Evolutionary conservation across 2,329 filamentous ascomycete genomes (phyloP), one percentile per base, ranked within the genome.

Genomic region (Colletotrichum liaoningense): DNA sequence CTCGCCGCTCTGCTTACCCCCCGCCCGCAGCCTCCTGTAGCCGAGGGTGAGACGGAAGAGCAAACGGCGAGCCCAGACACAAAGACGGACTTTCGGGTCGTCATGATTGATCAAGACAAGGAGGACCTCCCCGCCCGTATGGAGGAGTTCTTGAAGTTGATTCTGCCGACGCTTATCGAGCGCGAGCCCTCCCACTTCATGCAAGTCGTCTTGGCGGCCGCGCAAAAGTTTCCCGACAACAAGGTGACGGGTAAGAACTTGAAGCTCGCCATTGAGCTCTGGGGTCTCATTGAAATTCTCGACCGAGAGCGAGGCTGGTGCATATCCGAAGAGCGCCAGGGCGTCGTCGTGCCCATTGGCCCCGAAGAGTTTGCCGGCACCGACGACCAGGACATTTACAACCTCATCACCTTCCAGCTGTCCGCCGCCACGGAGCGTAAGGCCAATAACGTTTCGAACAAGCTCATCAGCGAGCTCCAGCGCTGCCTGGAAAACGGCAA

Each of bases 381-480:
- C 52, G 85, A 86, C 8, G 86, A 90, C 55, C 86, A 86, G 46
- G 88, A 91, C 69, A 86, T 88, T 4, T 92, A 91, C 78, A 89
- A 87, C 52, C 90, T 90, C 73, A 88, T 93, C 68, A 89, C 88
- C 76, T 87, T 91, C 80, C 91, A 93, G 80, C 86, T 93, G 57
- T 91, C 90, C 63, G 90, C 91, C 1, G 90, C 89, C 0, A 89
- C 90, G 1, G 91, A 93, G 79, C 88, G 90, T 70, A 91, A 91
- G 77, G 90, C 91, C 9, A 89, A 89, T 33, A 83, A 84, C 55
- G 90, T 90, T 1, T 91, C 89, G 76, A 89, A 88, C 77, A 84
- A 82, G 55, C 83, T 93, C 19, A 83, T 93, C 26, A 89, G 87
- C 69, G 87, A 88, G 54, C 89, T 93, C 80, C 90, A 92, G 79